These are phyloP conservation scores for Pseudocercospora crystallina DNA, from an alignment of 2,329 filamentous ascomycete species.

Conservation along the genomic window DNA sequence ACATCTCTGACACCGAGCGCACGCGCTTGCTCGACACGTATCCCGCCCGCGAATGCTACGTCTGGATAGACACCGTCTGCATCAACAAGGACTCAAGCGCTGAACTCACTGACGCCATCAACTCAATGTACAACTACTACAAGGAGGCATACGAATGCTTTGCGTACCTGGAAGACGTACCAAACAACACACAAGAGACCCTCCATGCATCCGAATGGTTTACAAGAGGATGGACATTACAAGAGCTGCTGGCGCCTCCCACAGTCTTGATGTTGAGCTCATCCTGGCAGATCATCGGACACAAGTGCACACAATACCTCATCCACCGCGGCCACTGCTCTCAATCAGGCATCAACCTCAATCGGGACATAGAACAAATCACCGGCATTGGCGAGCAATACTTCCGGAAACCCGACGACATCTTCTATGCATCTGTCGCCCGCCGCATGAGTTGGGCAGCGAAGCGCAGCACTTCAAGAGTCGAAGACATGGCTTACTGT, in stretches of 20 bases:
- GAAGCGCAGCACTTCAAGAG: neutral
- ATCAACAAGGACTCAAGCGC: constrained; percentile 20
- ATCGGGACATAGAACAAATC: too few relatives aligned
- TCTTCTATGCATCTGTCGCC: constrained; percentile 4
- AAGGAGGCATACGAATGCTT: constrained; percentile 14
- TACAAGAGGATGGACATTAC: constrained; percentile 26
- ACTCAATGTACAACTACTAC: constrained; percentile 24
- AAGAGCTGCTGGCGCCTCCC: constrained; percentile 24
- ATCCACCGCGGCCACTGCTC: too few relatives aligned
- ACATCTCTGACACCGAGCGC: too few relatives aligned
- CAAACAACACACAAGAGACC: neutral
- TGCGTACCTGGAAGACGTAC: constrained; percentile 18
- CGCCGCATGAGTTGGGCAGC: constrained; percentile 1
- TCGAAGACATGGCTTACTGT: constrained; percentile 1
- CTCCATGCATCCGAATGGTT: constrained; percentile 21
- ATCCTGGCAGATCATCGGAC: constrained; percentile 14
- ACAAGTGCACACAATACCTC: too few relatives aligned
- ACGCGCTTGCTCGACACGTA: too few relatives aligned
- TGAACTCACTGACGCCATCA: constrained; percentile 18
- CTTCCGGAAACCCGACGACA: neutral
- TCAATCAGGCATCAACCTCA: too few relatives aligned
- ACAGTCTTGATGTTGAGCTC: constrained; percentile 17
- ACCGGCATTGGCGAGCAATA: neutral
- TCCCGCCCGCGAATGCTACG: too few relatives aligned
- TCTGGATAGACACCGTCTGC: constrained; percentile 25